These are phyloP conservation scores for Malassezia slooffiae DNA, from an alignment of 1,284 basidiomycete species.

Conservation along the genomic window DNA sequence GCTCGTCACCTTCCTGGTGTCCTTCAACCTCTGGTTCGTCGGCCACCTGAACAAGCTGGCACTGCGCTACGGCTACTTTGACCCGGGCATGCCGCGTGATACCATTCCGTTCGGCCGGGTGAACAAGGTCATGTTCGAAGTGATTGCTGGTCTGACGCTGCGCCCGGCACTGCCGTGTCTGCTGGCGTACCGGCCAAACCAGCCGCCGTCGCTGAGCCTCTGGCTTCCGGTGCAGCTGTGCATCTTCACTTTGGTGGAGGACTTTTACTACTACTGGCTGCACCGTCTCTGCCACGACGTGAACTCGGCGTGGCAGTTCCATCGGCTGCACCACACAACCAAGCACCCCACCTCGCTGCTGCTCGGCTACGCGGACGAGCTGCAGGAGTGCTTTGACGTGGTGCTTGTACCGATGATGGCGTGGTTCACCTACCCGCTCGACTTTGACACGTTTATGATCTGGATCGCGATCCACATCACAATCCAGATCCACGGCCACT, in stretches of 20 bases:
- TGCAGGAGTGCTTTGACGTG: slow-evolving; percentile 37
- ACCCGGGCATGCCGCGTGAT: slow-evolving; percentile 21
- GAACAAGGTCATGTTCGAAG: slow-evolving; percentile 11
- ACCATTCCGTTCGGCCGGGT: slow-evolving; percentile 26
- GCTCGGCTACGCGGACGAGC: slow-evolving; percentile 28
- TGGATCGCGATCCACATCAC: slow-evolving; percentile 31
- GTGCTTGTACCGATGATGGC: slow-evolving; percentile 26
- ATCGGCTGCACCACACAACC: slow-evolving; percentile 31
- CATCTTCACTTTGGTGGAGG: slow-evolving; percentile 18
- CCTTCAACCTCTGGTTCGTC: background rate
- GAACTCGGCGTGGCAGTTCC: slow-evolving; percentile 20
- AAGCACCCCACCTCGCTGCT: slow-evolving; percentile 33
- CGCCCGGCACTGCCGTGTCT: slow-evolving; percentile 4
- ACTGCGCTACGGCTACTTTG: slow-evolving; percentile 30
- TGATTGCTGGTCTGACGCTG: slow-evolving; percentile 13
- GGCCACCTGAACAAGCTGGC: slow-evolving; percentile 12
- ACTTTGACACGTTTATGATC: slow-evolving; percentile 22
- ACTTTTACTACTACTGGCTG: slow-evolving; percentile 40
- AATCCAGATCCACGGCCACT: slow-evolving; percentile 30
- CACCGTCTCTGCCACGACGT: slow-evolving; percentile 35
- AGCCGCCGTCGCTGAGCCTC: slow-evolving; percentile 8
- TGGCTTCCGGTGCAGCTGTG: slow-evolving; percentile 23
- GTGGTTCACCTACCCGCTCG: slow-evolving; percentile 21
- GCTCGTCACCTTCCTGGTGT: slow-evolving; percentile 1
- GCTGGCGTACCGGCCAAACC: slow-evolving; percentile 15